Percentiles rank a stretch among this genome's conserved stretches.
Evolutionary conservation across 2,329 filamentous ascomycete species (phyloP).

Genomic region (Mycosphaerelloides madeirae): DNA sequence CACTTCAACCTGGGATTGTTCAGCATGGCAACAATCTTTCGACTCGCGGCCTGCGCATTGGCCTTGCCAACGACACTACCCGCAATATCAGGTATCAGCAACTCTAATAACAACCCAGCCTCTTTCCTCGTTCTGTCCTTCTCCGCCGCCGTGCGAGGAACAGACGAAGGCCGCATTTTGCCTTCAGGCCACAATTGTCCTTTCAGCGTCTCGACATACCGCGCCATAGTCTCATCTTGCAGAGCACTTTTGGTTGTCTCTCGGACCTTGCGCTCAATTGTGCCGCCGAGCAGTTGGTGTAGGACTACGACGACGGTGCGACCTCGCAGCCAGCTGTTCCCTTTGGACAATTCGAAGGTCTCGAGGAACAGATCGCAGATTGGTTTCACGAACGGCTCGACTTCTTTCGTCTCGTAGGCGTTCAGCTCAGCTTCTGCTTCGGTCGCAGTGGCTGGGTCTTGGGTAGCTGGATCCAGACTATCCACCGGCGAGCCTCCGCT

Average conservation of each 20-base stretch:
- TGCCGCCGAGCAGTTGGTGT: slow-evolving; percentile 90
- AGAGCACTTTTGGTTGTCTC: slow-evolving; percentile 71
- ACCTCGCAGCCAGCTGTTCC: slow-evolving; percentile 95
- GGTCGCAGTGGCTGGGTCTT: slow-evolving; percentile 50
- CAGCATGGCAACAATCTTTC: slow-evolving; percentile 81
- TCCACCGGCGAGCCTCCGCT: slow-evolving; percentile 39
- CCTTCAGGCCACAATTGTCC: slow-evolving; percentile 80
- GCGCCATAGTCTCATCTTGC: slow-evolving; percentile 72
- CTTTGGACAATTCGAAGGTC: slow-evolving; percentile 86
- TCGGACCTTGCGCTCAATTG: slow-evolving; percentile 90
- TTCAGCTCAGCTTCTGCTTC: slow-evolving; percentile 93
- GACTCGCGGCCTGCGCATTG: slow-evolving; percentile 85
- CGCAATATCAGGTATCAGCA: slow-evolving; percentile 83
- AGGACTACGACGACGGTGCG: slow-evolving; percentile 93
- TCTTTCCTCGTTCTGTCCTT: slow-evolving; percentile 78
- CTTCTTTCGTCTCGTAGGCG: slow-evolving; percentile 76
- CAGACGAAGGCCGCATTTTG: slow-evolving; percentile 45
- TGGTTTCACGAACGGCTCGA: slow-evolving; percentile 94
- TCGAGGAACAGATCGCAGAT: slow-evolving; percentile 98
- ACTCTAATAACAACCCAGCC: slow-evolving; percentile 82
- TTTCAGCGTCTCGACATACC: slow-evolving; percentile 68
- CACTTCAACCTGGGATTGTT: slow-evolving; percentile 90
- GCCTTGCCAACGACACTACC: slow-evolving; percentile 87
- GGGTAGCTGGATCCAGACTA: slow-evolving; percentile 35
- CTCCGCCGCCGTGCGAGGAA: slow-evolving; percentile 62